Conservation (phyloP, 2,329 filamentous ascomycete species). For the Xylariaceae sp. region DNA sequence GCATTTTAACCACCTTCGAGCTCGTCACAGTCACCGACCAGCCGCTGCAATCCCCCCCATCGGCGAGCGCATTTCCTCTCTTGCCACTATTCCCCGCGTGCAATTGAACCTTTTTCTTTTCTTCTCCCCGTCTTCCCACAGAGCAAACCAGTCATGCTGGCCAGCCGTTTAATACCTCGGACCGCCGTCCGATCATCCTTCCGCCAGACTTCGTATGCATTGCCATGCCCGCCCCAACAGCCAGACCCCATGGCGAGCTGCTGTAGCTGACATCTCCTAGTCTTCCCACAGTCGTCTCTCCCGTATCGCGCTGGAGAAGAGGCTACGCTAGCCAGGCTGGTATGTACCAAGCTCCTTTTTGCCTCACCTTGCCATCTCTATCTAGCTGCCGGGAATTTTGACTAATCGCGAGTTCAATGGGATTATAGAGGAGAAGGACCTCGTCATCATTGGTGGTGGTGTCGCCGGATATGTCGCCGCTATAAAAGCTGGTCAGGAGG, state of each 20-base stretch:
- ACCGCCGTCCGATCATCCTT: conserved; percentile 53
- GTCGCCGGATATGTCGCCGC: conserved; percentile 98
- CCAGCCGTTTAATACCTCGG: conserved; percentile 56
- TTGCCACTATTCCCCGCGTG: conserved; percentile 1
- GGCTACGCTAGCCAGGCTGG: conserved; percentile 55
- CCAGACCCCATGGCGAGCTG: not conserved
- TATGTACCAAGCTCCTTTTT: conserved; percentile 24
- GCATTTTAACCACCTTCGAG: not conserved
- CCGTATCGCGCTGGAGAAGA: conserved; percentile 51
- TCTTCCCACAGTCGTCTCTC: conserved; percentile 44
- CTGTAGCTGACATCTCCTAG: conserved; percentile 33
- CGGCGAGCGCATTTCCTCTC: not conserved
- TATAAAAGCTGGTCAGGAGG: conserved; percentile 97
- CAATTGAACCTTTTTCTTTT: conserved; percentile 2
- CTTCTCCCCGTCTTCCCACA: too few species aligned
- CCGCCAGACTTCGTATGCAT: conserved; percentile 45
- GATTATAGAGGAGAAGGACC: conserved; percentile 77
- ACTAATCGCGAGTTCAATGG: conserved; percentile 13
- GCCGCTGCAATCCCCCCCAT: not conserved
- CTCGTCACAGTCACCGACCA: not conserved
- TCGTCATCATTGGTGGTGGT: conserved; percentile 96
- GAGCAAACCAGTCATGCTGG: conserved; percentile 44
- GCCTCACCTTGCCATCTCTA: not conserved
- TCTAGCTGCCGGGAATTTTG: conserved; percentile 37
- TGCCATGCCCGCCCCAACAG: conserved; percentile 11